These are phyloP conservation scores for Deuterostichococcus epilithicus DNA, from an alignment of 139 green algal species.

Conservation along the genomic window DNA sequence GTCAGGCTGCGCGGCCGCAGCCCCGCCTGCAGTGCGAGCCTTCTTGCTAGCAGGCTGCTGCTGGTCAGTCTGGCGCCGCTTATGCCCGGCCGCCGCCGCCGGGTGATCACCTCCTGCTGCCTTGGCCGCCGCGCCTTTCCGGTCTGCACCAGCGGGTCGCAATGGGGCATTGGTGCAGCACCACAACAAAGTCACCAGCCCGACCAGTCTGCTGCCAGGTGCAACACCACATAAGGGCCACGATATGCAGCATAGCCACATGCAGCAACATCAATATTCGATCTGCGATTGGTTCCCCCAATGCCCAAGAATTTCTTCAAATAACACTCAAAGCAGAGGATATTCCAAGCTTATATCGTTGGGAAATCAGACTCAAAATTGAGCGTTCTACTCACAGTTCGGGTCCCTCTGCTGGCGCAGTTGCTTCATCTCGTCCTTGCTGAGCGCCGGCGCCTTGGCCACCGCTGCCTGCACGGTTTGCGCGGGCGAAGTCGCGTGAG, in stretches of 20 bases:
- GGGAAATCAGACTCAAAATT: background rate
- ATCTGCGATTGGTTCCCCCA: background rate
- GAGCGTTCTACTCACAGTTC: slow-evolving; percentile 40
- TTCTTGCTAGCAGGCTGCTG: background rate
- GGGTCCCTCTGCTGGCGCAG: slow-evolving; percentile 66
- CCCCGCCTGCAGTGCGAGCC: background rate
- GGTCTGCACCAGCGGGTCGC: background rate
- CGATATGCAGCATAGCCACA: background rate
- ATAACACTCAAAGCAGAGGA: slow-evolving; percentile 4
- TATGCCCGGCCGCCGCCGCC: slow-evolving; percentile 13
- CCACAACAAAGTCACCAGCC: no score
- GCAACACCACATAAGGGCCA: no score
- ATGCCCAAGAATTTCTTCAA: background rate
- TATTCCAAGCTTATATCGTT: slow-evolving; percentile 17
- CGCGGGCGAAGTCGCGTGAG: background rate
- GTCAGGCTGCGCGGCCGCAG: background rate
- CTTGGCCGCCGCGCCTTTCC: background rate
- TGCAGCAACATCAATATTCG: background rate
- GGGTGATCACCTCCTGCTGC: background rate
- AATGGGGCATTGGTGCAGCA: no score
- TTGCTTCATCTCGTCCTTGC: slow-evolving; percentile 50
- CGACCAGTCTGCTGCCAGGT: no score
- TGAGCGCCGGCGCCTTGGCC: slow-evolving; percentile 48
- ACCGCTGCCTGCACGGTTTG: slow-evolving; percentile 30
- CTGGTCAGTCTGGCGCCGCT: slow-evolving; percentile 5